Evolutionary conservation across 2,329 filamentous ascomycete species (phyloP).

Genomic region (Gyromitra esculenta): DNA sequence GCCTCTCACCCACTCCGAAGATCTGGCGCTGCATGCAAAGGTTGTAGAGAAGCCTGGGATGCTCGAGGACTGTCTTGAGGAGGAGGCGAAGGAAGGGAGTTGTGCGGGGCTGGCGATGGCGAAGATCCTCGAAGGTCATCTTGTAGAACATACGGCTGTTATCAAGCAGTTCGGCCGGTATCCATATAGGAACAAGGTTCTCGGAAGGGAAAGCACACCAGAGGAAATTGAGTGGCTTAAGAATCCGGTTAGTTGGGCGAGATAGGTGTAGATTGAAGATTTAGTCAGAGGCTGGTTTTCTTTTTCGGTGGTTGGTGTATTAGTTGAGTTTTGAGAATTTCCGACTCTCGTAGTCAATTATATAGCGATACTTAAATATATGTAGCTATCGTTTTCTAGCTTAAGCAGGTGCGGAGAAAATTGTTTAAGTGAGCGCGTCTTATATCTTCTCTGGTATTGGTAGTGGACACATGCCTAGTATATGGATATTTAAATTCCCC

Average conservation of each 20-base stretch:
- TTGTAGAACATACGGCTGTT: slow-evolving; percentile 65
- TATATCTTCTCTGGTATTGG: neutral
- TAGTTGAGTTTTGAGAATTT: neutral
- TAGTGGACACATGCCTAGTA: no score
- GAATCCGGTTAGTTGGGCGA: slow-evolving; percentile 60
- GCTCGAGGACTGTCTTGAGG: slow-evolving; percentile 55
- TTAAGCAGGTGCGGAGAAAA: neutral
- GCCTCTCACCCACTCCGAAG: slow-evolving; percentile 70
- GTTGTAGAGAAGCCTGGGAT: slow-evolving; percentile 23
- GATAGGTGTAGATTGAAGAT: slow-evolving; percentile 54
- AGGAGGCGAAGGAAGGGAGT: slow-evolving; percentile 60
- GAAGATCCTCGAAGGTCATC: slow-evolving; percentile 60
- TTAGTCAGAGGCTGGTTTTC: neutral
- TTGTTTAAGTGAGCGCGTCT: neutral
- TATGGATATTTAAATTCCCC: no score
- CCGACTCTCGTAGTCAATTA: neutral
- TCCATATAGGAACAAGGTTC: slow-evolving; percentile 67
- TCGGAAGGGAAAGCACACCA: slow-evolving; percentile 65
- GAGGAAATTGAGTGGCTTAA: slow-evolving; percentile 67
- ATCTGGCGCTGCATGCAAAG: slow-evolving; percentile 62
- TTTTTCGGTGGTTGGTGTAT: neutral
- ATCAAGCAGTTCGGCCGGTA: slow-evolving; percentile 69
- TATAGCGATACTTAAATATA: neutral
- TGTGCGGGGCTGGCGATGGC: slow-evolving; percentile 58
- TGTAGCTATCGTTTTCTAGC: neutral